phyloP scores from a whole-genome alignment of 352 stramenopile genomes.

The Aphanomyces cochlioides region DNA sequence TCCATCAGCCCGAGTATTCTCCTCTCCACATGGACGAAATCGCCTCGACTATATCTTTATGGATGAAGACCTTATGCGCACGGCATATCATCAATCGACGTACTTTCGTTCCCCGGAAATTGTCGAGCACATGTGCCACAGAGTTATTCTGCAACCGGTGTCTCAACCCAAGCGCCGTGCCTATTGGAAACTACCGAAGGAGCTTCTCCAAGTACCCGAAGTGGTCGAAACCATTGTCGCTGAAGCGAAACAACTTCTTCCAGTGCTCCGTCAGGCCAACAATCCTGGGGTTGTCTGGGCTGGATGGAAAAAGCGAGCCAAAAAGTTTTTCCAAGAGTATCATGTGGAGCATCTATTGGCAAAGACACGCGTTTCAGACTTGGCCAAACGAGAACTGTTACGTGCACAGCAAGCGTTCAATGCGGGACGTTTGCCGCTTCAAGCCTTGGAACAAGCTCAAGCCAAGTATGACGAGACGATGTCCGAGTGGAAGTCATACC shows the following conservation, averaged over 20 bases:
- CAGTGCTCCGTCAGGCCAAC: not conserved
- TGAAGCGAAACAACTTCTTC: not conserved
- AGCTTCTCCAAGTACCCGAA: not conserved
- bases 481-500: not conserved
- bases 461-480: not conserved
- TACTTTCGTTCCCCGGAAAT: constrained; percentile 21
- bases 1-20: constrained; percentile 12
- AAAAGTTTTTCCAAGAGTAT: not conserved
- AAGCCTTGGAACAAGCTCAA: too few relatives aligned
- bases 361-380: not conserved
- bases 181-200: constrained; percentile 1
- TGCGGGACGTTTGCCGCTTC: not conserved
- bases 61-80: not conserved
- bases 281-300: not conserved
- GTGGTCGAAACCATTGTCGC: not conserved
- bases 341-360: not conserved
- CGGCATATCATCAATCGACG: not conserved
- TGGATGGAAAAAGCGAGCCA: constrained; percentile 9
- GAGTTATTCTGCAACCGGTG: not conserved
- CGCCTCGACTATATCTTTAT: constrained; percentile 35
- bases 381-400: not conserved
- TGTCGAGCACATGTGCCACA: not conserved
- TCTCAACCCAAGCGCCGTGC: not conserved
- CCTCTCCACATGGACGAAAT: constrained; percentile 20
- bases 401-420: not conserved